These are phyloP conservation scores for Clavispora asparagi DNA, from an alignment of 805 yeast species.

Conservation along the genomic window DNA sequence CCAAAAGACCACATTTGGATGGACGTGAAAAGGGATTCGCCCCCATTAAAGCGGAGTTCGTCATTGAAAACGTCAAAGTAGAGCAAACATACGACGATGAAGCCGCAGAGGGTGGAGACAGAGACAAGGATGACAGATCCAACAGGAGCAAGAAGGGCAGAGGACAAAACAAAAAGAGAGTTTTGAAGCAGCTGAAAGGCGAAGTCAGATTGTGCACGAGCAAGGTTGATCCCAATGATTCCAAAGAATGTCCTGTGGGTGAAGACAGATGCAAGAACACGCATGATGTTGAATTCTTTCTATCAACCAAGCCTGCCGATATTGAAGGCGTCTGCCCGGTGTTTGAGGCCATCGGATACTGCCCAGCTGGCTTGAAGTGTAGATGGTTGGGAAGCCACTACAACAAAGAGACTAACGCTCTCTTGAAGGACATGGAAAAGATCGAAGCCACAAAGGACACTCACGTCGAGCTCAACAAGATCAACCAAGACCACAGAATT, in stretches of 20 bases:
- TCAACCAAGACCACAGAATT: constrained; percentile 42
- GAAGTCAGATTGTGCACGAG: constrained; percentile 60
- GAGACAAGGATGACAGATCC: constrained; percentile 21
- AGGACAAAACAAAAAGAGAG: constrained; percentile 84
- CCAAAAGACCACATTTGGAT: constrained; percentile 16
- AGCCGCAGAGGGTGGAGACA: constrained; percentile 42
- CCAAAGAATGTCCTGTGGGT: constrained; percentile 55
- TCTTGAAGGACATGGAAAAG: constrained; percentile 41
- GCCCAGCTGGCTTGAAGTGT: constrained; percentile 91
- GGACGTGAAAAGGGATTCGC: constrained; percentile 57
- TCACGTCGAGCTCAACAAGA: constrained; percentile 62
- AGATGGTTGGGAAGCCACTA: constrained; percentile 81
- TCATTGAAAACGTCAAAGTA: constrained; percentile 45
- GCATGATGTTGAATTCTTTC: constrained; percentile 67
- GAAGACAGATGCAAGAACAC: constrained; percentile 66
- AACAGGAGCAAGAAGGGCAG: constrained; percentile 45
- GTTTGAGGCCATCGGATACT: constrained; percentile 71
- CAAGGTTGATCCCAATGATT: constrained; percentile 49
- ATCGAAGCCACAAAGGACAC: constrained; percentile 25
- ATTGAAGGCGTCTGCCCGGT: constrained; percentile 82
- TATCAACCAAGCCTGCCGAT: constrained; percentile 65
- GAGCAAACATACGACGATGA: constrained; percentile 38
- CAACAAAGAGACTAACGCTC: constrained; percentile 38
- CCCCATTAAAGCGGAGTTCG: constrained; percentile 65
- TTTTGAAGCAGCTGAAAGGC: constrained; percentile 64